Evolutionary conservation across 345 rosid species (phyloP).

Genomic region (Erucastrum elatum): DNA sequence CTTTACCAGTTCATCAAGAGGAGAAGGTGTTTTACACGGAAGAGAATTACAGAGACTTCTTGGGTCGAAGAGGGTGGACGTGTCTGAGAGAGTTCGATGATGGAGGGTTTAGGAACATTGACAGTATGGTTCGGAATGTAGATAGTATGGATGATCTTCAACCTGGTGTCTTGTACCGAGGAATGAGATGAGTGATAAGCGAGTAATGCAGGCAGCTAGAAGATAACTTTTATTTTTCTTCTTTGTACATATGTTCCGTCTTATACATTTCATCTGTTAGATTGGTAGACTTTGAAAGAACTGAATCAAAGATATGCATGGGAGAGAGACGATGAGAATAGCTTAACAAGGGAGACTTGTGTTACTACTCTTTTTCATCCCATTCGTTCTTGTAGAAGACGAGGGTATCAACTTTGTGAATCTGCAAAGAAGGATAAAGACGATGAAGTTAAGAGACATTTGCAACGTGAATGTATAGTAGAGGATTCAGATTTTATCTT

Average conservation of each 20-base stretch:
- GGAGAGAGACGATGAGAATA: not conserved
- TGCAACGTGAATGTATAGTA: too few species aligned
- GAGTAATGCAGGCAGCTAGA: not conserved
- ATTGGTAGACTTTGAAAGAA: not conserved
- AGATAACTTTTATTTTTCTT: not conserved
- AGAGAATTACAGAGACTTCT: conserved; percentile 82
- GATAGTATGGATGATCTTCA: conserved; percentile 90
- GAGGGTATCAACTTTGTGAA: too few species aligned
- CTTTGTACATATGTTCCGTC: not conserved
- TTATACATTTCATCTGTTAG: conserved; percentile 14
- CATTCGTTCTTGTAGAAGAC: too few species aligned
- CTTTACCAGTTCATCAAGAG: conserved; percentile 71
- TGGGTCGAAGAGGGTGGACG: conserved; percentile 69
- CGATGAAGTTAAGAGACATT: too few species aligned
- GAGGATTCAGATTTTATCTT: too few species aligned
- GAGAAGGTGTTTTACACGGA: conserved; percentile 78
- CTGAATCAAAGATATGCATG: not conserved
- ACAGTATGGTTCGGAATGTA: conserved; percentile 67
- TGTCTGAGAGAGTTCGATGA: conserved; percentile 73
- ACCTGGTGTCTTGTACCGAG: conserved; percentile 73
- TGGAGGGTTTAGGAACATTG: conserved; percentile 62
- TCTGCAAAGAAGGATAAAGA: too few species aligned
- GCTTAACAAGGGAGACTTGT: not conserved
- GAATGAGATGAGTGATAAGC: conserved; percentile 48
- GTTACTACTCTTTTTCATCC: too few species aligned